A percentile compares a stretch with the other conserved stretches of the same genome.
phyloP scores from a whole-genome alignment of 306 rosid genomes.

The Vigna mungo region DNA sequence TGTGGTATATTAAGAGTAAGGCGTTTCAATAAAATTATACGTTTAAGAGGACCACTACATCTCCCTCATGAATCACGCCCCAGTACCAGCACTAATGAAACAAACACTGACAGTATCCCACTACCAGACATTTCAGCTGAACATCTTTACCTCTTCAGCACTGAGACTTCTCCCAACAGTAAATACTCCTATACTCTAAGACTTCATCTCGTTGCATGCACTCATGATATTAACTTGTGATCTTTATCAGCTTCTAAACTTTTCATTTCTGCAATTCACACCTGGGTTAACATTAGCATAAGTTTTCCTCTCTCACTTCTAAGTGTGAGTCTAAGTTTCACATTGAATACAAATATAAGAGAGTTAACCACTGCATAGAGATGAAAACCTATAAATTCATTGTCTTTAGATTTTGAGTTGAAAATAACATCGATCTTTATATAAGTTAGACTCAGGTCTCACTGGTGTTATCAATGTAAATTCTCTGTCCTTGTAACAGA shows the following conservation, averaged over 20 bases:
- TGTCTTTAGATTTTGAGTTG: too few species aligned
- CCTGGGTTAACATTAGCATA: background rate
- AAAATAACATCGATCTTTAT: too few species aligned
- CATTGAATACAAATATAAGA: too few species aligned
- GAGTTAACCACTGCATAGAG: too few species aligned
- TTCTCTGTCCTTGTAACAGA: too few species aligned
- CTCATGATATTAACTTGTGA: background rate
- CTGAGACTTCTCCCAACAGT: constrained; percentile 44
- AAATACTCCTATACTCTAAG: constrained; percentile 32
- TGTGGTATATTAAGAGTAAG: constrained; percentile 71
- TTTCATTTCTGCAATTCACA: constrained; percentile 7
- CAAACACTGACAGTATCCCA: constrained; percentile 60
- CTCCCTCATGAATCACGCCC: constrained; percentile 6
- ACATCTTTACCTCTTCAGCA: constrained; percentile 31
- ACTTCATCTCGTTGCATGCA: background rate
- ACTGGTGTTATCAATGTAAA: too few species aligned
- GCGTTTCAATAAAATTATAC: constrained; percentile 47
- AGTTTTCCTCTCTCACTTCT: background rate
- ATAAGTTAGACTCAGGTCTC: too few species aligned
- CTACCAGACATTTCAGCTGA: constrained; percentile 60
- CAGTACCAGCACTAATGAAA: constrained; percentile 45
- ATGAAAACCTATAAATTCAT: too few species aligned
- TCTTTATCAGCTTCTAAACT: background rate
- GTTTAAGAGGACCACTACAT: constrained; percentile 55
- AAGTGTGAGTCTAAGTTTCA: too few species aligned